A percentile compares a stretch with the other conserved stretches of the same genome.
Evolutionary conservation across 2,329 filamentous ascomycete genomes (phyloP).

Genomic region (Colletotrichum acutatum): DNA sequence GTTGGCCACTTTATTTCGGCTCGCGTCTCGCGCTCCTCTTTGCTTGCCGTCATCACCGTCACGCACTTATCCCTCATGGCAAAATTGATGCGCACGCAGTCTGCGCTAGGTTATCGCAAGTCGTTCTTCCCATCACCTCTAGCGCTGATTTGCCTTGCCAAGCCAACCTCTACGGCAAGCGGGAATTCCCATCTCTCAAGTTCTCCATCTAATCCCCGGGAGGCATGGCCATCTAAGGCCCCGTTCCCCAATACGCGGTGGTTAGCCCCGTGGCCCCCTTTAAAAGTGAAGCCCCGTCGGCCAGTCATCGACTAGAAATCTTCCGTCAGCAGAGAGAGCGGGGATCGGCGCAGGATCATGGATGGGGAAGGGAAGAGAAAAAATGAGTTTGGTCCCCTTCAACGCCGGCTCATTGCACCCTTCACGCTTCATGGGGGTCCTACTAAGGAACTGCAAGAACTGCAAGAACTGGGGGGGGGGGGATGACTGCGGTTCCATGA

Average conservation of each 20-base stretch:
- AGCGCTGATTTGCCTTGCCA: conserved; percentile 3
- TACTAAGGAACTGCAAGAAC: neutral
- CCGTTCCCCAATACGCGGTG: neutral
- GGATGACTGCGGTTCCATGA: conserved; percentile 30
- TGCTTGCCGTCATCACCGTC: neutral
- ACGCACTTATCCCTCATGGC: neutral
- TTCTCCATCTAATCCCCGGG: conserved; percentile 13
- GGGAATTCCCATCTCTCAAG: conserved; percentile 23
- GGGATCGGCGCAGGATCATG: conserved; percentile 11
- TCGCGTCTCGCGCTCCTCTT: conserved; percentile 27
- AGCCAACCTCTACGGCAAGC: conserved; percentile 13
- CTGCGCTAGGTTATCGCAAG: neutral
- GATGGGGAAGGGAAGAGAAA: neutral
- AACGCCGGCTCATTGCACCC: neutral
- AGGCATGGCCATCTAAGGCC: conserved; percentile 23
- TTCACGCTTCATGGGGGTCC: neutral
- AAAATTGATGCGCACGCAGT: neutral
- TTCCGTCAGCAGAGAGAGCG: conserved; percentile 24
- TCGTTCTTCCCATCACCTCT: neutral
- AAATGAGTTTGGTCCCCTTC: neutral
- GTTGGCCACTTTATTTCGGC: conserved; percentile 6
- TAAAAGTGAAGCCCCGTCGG: neutral
- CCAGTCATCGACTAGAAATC: conserved; percentile 8
- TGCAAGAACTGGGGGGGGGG: conserved; percentile 23
- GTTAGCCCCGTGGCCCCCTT: conserved; percentile 7